Evolutionary conservation across 352 stramenopile species (phyloP), one percentile per base, ranked within the genome.

Genomic region (Phytophthora ramorum): DNA sequence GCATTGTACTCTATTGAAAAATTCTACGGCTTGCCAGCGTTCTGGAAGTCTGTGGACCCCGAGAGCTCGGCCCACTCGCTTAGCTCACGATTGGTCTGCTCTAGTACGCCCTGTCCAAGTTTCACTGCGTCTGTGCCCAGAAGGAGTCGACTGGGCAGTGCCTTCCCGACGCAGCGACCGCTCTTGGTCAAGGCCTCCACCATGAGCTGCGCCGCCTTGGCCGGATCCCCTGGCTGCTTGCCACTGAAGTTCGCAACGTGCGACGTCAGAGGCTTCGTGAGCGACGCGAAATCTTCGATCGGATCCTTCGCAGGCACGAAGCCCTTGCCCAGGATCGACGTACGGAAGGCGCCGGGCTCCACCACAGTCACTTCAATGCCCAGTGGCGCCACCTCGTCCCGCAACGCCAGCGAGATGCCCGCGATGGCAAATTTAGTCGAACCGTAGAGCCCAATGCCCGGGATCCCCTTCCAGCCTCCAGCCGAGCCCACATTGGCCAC

Each of bases 401-500:
- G 72, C 16, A 83, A 55, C 8, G 69, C 60, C 58, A 81, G 43
- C 2, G 75, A 69, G 49, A 80, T 59, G 0, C 69, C 74, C 0
- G 64, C 74, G 13, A 83, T 70, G 20, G 75, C 72, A 20, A 80
- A 83, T 53, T 81, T 83, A 50, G 75, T 81, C 3, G 71, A 69
- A 19, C 71, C 61, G 44, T 85, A 83, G 37, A 82, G 49, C 14
- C 74, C 69, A 17, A 70, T 71, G 8, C 56, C 60, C 0, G 71
- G 71, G 12, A 73, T 65, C 0, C 60, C 60, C 28, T 43, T 71
- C 41, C 72, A 79, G 1, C 75, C 77, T n/a, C 37, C 72, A 14
- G 68, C 53, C 4, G 75, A 86, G 3, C 77, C 77, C 2, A 86
- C 65, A 51, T 78, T 79, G 12, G 72, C 77, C n/a, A 86, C 73